Evolutionary conservation across 2,329 filamentous ascomycete genomes (phyloP).

Genomic region (Fusarium dlaminii): DNA sequence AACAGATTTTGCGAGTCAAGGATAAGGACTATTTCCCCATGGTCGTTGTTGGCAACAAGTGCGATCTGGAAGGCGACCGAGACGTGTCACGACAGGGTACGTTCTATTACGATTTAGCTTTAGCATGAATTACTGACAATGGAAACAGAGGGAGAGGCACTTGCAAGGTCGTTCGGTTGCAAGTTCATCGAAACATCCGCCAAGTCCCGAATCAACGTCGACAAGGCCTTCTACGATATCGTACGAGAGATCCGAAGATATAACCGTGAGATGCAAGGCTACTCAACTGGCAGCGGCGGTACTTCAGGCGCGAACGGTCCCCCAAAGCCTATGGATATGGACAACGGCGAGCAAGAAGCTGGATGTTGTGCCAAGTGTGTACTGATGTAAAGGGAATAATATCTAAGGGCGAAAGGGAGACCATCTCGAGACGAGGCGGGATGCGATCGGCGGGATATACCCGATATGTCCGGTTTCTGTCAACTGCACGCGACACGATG

Average conservation of each 20-base stretch:
- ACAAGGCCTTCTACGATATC: conserved; percentile 98
- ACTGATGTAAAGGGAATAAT: conserved; percentile 74
- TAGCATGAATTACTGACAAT: conserved; percentile 25
- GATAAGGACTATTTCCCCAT: conserved; percentile 99
- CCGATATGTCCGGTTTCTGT: conserved; percentile 18
- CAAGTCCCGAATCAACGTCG: conserved; percentile 97
- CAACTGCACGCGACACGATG: conserved; percentile 20
- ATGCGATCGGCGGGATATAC: conserved; percentile 17
- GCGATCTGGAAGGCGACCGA: conserved; percentile 93
- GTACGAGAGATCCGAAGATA: conserved; percentile 97
- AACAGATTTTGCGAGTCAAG: conserved; percentile 98
- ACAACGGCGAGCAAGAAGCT: conserved; percentile 71
- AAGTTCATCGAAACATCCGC: conserved; percentile 99
- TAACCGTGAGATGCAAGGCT: conserved; percentile 97
- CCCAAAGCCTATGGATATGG: conserved; percentile 80
- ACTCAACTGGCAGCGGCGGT: conserved; percentile 75
- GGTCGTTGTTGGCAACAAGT: conserved; percentile 99
- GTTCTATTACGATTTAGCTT: conserved; percentile 39
- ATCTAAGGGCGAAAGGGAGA: conserved; percentile 22
- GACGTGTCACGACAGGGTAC: conserved; percentile 92
- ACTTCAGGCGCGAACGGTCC: conserved; percentile 69
- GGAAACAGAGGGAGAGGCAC: conserved; percentile 81
- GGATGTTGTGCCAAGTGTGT: conserved; percentile 89
- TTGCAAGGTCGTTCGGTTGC: conserved; percentile 90
- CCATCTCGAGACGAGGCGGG: conserved; percentile 13